phyloP scores from a whole-genome alignment of 306 rosid genomes.

The Cicer chorassanicum region DNA sequence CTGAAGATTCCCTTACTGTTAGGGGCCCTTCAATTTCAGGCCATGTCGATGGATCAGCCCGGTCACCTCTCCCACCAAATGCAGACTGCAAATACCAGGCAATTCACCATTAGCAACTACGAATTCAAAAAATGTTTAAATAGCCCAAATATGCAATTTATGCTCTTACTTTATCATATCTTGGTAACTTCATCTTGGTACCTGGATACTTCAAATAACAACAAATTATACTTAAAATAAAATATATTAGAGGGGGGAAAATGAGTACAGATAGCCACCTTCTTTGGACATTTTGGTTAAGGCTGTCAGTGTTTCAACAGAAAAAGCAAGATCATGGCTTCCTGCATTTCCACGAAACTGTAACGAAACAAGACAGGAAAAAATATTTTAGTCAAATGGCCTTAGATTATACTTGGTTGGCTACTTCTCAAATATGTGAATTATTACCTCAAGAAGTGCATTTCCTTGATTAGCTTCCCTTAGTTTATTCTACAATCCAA shows the following conservation, averaged over 20 bases:
- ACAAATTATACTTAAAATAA: slow-evolving; percentile 40
- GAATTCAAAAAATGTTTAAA: slow-evolving; percentile 25
- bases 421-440: slow-evolving; percentile 12
- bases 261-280: slow-evolving; percentile 56
- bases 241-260: slow-evolving; percentile 22
- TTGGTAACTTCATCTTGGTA: slow-evolving; percentile 81
- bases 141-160: slow-evolving; percentile 13
- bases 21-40: slow-evolving; percentile 90
- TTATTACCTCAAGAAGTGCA: slow-evolving; percentile 85
- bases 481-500: slow-evolving; percentile 67
- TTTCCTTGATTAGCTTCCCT: slow-evolving; percentile 79
- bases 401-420: slow-evolving; percentile 13
- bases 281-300: slow-evolving; percentile 70
- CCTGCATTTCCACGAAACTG: slow-evolving; percentile 94
- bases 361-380: slow-evolving; percentile 34
- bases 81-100: slow-evolving; percentile 67
- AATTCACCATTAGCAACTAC: slow-evolving; percentile 43
- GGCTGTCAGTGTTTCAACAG: slow-evolving; percentile 70
- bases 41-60: slow-evolving; percentile 85
- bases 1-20: slow-evolving; percentile 55
- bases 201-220: slow-evolving; percentile 59
- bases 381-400: slow-evolving; percentile 20
- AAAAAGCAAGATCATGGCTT: slow-evolving; percentile 86
- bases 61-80: slow-evolving; percentile 85
- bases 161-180: slow-evolving; percentile 84